A percentile compares a stretch with the other conserved stretches of the same genome.
Conservation (phyloP, 208 protist species). For the Leishmania major region DNA sequence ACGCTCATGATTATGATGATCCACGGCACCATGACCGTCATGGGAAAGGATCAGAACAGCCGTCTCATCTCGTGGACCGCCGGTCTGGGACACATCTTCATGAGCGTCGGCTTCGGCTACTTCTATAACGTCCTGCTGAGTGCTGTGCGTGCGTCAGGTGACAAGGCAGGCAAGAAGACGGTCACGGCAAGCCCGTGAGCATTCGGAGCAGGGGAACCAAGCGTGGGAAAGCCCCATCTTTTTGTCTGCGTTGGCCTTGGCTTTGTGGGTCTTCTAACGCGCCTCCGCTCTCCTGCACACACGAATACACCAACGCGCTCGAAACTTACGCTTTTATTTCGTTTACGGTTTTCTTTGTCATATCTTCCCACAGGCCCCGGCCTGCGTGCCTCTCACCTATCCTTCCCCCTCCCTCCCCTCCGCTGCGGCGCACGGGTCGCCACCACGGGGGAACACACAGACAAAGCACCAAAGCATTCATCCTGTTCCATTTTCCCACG, state of each 20-base stretch:
- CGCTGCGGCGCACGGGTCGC: neutral
- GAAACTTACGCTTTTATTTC: neutral
- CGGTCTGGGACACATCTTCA: slow-evolving; percentile 51
- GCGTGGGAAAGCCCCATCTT: neutral
- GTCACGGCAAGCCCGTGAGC: slow-evolving; percentile 3
- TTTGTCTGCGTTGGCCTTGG: neutral
- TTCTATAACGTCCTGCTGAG: slow-evolving; percentile 55
- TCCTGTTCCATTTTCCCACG: neutral
- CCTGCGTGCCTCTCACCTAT: neutral
- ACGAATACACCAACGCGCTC: neutral
- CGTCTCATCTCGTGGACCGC: slow-evolving; percentile 43
- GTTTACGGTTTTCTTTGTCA: neutral
- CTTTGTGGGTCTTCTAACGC: neutral
- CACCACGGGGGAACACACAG: neutral
- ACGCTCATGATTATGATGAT: slow-evolving; percentile 61
- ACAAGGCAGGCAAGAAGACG: slow-evolving; percentile 23
- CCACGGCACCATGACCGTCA: slow-evolving; percentile 54
- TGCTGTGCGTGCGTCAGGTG: slow-evolving; percentile 26
- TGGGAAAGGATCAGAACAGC: slow-evolving; percentile 44
- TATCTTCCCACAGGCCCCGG: neutral
- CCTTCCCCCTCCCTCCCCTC: neutral
- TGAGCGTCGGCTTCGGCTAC: slow-evolving; percentile 49
- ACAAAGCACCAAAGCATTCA: neutral
- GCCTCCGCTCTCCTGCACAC: neutral
- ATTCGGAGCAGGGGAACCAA: neutral